Evolutionary conservation across 176 grass and related monocot species (phyloP), one percentile per base, ranked within the genome.

Genomic region (Triticum timopheevii): DNA sequence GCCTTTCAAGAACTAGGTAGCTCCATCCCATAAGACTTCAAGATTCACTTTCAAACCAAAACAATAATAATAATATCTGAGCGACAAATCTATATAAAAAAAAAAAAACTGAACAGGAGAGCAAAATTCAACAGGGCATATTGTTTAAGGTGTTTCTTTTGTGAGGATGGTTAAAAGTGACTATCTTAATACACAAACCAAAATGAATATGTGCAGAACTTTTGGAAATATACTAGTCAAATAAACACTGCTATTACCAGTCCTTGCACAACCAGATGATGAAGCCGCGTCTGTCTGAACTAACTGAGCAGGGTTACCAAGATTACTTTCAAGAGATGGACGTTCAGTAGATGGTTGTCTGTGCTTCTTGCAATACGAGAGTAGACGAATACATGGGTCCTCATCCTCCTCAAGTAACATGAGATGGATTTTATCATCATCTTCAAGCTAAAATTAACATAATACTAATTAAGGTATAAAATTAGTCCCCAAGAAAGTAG

Each of bases 361-460:
- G 73, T 99, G 97, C 73, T 99, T 99, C 89, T 96, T 99, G 83
- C 97, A 99, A 77, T 92, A 99, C 15, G 97, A 99, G 63, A 99
- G 92, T 82, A 99, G 86, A 44, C 97, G 97, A 83, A 99, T 99
- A 80, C 94, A 96, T 54, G 93, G 90, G 81, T 94, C 94, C 33
- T 96, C 92, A 59, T 96, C 97, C 52, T 99, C 97, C 72, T 94
- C 92, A 86, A 93, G 92, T 85, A 91, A 94, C 89, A 99, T 96
- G 22, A 94, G 87, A 65, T 94, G 89, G 68, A 94, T 87, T 86
- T 96, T 96, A 52, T 96, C 92, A 44, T 99, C 97, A 85, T 99
- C 92, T 94, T 99, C 94, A 83, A 96, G 94, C 97, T 99, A 86
- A 77, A 88, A 89, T 81, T 77, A 82, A 85, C 54, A 88, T 52